Evolutionary conservation across 176 grass and related monocot genomes (phyloP).

Genomic region (Aegilops speltoides): DNA sequence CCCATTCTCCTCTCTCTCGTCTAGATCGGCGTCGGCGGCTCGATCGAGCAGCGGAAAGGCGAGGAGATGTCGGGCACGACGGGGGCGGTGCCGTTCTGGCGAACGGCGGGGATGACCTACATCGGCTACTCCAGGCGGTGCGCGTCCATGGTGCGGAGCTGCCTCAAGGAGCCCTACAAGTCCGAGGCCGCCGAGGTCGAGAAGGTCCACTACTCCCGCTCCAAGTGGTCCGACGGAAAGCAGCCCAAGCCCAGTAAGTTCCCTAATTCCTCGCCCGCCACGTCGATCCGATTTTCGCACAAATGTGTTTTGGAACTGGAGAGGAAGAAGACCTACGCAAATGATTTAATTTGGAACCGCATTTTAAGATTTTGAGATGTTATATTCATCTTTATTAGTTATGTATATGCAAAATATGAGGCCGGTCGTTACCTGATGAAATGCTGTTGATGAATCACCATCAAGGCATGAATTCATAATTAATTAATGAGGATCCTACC

Average conservation of each 20-base stretch:
- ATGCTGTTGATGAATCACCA: not conserved
- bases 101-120: conserved; percentile 91
- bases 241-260: conserved; percentile 71
- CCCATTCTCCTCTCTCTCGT: no score
- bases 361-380: no score
- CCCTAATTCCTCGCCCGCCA: not conserved
- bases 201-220: conserved; percentile 95
- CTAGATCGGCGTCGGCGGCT: conserved; percentile 23
- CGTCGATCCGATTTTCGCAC: not conserved
- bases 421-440: no score
- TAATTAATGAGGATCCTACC: not conserved
- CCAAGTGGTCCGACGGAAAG: conserved; percentile 73
- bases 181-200: conserved; percentile 52
- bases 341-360: no score
- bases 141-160: conserved; percentile 72
- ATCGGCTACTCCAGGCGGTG: conserved; percentile 98
- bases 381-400: no score
- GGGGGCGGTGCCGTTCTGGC: conserved; percentile 87
- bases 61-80: conserved; percentile 47
- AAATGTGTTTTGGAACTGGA: not conserved
- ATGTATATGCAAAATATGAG: no score
- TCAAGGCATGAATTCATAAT: not conserved
- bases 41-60: not conserved
- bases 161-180: conserved; percentile 92
- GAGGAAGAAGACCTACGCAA: not conserved